Evolutionary conservation across 768 basidiomycete species (phyloP).

Genomic region (Lentinula sp.): DNA sequence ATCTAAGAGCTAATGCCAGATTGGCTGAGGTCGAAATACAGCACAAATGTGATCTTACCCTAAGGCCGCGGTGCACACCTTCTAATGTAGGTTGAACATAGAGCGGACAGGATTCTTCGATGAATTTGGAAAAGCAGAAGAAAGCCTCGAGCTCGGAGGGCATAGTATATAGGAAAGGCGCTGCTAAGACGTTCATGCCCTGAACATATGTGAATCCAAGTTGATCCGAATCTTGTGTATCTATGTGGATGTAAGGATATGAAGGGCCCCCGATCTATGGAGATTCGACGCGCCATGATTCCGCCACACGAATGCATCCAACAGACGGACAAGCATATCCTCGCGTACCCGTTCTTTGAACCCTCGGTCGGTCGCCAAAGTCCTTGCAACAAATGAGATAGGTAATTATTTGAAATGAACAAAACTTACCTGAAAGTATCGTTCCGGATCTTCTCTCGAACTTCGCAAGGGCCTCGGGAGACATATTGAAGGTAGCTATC

Average conservation of each 20-base stretch:
- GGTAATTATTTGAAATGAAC: background rate
- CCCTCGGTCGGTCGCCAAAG: conserved; percentile 92
- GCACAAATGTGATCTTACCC: conserved; percentile 45
- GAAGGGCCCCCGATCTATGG: background rate
- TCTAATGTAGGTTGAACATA: conserved; percentile 96
- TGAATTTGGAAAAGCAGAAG: conserved; percentile 93
- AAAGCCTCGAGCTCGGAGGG: conserved; percentile 98
- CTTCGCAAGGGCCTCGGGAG: conserved; percentile 77
- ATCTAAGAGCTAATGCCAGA: conserved; percentile 68
- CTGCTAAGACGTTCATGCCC: conserved; percentile 98
- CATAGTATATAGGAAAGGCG: conserved; percentile 96
- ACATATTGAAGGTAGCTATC: conserved; percentile 75
- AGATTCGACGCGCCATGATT: conserved; percentile 57
- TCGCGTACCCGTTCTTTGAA: conserved; percentile 97
- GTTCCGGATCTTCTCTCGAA: conserved; percentile 89
- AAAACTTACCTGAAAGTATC: conserved; percentile 82
- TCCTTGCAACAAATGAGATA: conserved; percentile 35
- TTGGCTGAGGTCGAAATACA: background rate
- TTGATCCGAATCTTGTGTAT: conserved; percentile 70
- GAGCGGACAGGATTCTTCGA: conserved; percentile 90
- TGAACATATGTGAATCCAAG: conserved; percentile 95
- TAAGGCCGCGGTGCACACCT: conserved; percentile 91
- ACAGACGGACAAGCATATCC: conserved; percentile 92
- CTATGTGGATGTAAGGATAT: conserved; percentile 25
- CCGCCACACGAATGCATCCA: conserved; percentile 98